Evolutionary conservation across 495 filamentous ascomycete species (phyloP).

Genomic region (Endocarpon pusillum): DNA sequence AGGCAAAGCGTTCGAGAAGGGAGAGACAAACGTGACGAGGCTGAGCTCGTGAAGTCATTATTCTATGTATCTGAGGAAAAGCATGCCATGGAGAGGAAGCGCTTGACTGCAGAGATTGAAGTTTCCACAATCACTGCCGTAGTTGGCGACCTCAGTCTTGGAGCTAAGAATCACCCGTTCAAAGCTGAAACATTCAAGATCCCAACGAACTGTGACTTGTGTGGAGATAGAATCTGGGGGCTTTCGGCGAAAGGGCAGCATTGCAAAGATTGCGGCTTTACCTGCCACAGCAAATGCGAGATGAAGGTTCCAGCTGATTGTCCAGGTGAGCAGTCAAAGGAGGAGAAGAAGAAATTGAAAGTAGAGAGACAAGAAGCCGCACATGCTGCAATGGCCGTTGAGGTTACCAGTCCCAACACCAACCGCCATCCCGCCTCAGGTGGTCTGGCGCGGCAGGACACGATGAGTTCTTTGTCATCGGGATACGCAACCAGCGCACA

Average conservation of each 20-base stretch:
- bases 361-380: slow-evolving; percentile 62
- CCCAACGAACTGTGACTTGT: slow-evolving; percentile 93
- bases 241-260: slow-evolving; percentile 88
- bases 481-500: slow-evolving; percentile 69
- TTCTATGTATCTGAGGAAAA: slow-evolving; percentile 69
- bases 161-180: slow-evolving; percentile 89
- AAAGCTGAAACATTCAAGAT: slow-evolving; percentile 96
- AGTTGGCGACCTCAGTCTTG: slow-evolving; percentile 80
- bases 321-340: slow-evolving; percentile 82
- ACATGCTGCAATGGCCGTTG: slow-evolving; percentile 31
- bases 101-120: slow-evolving; percentile 79
- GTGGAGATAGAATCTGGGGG: slow-evolving; percentile 92
- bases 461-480: slow-evolving; percentile 84
- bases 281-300: slow-evolving; percentile 96
- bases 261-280: slow-evolving; percentile 91
- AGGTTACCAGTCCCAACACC: slow-evolving; percentile 19
- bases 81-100: slow-evolving; percentile 73
- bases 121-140: slow-evolving; percentile 68
- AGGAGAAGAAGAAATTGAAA: slow-evolving; percentile 87
- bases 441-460: slow-evolving; percentile 61
- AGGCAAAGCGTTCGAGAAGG: slow-evolving; percentile 64
- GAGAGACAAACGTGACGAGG: slow-evolving; percentile 69
- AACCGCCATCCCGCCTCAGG: slow-evolving; percentile 26
- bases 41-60: slow-evolving; percentile 55
- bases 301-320: slow-evolving; percentile 96